Base-by-base conservation (phyloP, 208 protist genomes). In the Naegleria lovaniensis region DNA sequence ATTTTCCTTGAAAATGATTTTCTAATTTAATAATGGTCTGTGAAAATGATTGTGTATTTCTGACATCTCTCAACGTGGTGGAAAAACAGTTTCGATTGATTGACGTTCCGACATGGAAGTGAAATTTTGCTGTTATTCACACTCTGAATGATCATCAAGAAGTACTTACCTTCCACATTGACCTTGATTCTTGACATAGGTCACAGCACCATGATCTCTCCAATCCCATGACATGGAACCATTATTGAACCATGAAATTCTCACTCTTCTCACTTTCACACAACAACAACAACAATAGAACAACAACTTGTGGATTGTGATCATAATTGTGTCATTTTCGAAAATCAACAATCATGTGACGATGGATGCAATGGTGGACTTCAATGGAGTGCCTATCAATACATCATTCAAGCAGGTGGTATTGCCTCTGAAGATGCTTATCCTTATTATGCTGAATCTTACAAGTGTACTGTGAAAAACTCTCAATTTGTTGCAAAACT, bases 181-280 rank as follows among this genome's bases (percentile, higher is more conserved):
- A 79, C 96, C 96, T 93, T 99, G 97, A 92, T 98, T 92, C 95
- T 98, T 99, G 85, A 99, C 97, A 19, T 86, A 92, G 9, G 96
- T 97, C 85, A 99, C 96, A 36, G 94, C 95, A 83, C 95, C 95
- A 52, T 96, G 86, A 67, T 94, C 75, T 75, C 96, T 94, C 97
- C 97, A 98, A 93, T 98, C 97, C 13, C 91, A 91, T 5, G 38
- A 6, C 33, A 6, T 94, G 0, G 22, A 67, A 67, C n/a, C n/a
- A n/a, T n/a, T n/a, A n/a, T n/a, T n/a, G n/a, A n/a, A n/a, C n/a
- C n/a, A n/a, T n/a, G n/a, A n/a, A n/a, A n/a, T n/a, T n/a, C n/a
- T n/a, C n/a, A n/a, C n/a, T n/a, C n/a, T n/a, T n/a, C n/a, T n/a
- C n/a, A n/a, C n/a, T n/a, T n/a, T n/a, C n/a, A n/a, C n/a, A n/a